Percentiles rank a stretch among this genome's conserved stretches.
Evolutionary conservation across 352 stramenopile species (phyloP).

Genomic region (Phytophthora pinifolia): DNA sequence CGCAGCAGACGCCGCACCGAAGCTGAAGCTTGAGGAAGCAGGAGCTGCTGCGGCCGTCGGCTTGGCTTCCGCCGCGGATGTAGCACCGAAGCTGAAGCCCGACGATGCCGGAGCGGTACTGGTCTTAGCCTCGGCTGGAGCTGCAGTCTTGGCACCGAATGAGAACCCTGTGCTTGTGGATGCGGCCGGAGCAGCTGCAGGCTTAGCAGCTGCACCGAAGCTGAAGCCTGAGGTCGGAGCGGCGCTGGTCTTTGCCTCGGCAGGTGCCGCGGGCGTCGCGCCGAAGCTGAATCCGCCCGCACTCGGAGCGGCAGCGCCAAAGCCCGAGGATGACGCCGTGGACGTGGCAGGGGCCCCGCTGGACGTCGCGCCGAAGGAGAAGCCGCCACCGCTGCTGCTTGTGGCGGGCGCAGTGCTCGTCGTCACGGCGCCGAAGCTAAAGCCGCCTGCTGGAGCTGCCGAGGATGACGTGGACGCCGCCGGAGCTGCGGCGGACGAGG

Average conservation of each 20-base stretch:
- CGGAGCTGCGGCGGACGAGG: slow-evolving; percentile 8
- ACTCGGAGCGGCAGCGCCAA: not conserved
- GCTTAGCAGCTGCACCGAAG: slow-evolving; percentile 8
- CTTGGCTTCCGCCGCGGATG: slow-evolving; percentile 15
- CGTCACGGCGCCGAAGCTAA: slow-evolving; percentile 25
- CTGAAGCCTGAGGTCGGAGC: slow-evolving; percentile 9
- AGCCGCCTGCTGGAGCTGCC: slow-evolving; percentile 19
- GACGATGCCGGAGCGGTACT: slow-evolving; percentile 1
- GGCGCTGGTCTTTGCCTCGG: not conserved
- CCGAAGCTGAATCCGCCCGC: slow-evolving; percentile 7
- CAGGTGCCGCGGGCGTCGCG: not conserved
- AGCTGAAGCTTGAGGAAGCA: slow-evolving; percentile 19
- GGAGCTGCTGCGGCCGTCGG: slow-evolving; percentile 1
- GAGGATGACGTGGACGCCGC: slow-evolving; percentile 7
- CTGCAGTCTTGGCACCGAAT: slow-evolving; percentile 17
- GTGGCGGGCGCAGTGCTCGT: slow-evolving; percentile 9
- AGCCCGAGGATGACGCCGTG: slow-evolving; percentile 6
- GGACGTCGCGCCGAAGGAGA: slow-evolving; percentile 11
- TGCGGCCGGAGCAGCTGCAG: not conserved
- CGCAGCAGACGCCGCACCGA: slow-evolving; percentile 9
- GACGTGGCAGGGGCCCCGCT: slow-evolving; percentile 12
- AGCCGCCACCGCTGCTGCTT: not conserved
- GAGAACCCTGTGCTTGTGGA: slow-evolving; percentile 11
- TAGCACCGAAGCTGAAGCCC: slow-evolving; percentile 25
- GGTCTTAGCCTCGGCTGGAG: slow-evolving; percentile 15